Conservation (phyloP, 768 basidiomycete genomes). For the Kwoniella mangroviensis region DNA sequence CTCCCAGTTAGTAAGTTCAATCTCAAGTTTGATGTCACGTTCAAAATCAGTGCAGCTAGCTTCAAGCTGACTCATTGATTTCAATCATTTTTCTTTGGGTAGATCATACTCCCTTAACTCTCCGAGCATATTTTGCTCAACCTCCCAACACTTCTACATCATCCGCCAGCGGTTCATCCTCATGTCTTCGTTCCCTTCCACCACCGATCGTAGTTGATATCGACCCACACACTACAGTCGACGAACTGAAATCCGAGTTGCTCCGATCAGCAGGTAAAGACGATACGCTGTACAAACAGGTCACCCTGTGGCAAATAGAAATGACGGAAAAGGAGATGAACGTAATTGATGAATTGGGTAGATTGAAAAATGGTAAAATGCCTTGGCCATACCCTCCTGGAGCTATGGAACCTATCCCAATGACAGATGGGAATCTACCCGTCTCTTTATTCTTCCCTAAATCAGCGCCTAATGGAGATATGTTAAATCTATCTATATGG, state of each 20-base stretch:
- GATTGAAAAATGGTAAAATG: constrained; percentile 52
- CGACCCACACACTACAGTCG: constrained; percentile 32
- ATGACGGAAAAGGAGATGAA: constrained; percentile 54
- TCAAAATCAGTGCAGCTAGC: not conserved
- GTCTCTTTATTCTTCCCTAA: constrained; percentile 46
- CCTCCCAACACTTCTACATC: not conserved
- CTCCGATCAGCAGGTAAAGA: constrained; percentile 41
- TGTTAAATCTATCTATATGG: constrained; percentile 51
- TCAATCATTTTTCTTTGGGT: not conserved
- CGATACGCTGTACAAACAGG: constrained; percentile 12
- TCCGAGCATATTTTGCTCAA: constrained; percentile 46
- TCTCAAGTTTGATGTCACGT: not conserved
- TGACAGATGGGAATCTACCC: constrained; percentile 33
- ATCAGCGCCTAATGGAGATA: constrained; percentile 34
- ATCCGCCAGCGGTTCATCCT: constrained; percentile 3
- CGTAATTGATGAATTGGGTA: constrained; percentile 50
- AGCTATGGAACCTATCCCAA: constrained; percentile 39
- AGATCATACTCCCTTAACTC: constrained; percentile 30
- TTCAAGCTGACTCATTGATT: not conserved
- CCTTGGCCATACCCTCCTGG: constrained; percentile 57
- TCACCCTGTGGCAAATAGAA: constrained; percentile 52
- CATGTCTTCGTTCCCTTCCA: constrained; percentile 4
- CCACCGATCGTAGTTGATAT: constrained; percentile 44
- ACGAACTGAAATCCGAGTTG: constrained; percentile 42
- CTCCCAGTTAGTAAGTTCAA: constrained; percentile 24